Conservation (phyloP, 2,329 filamentous ascomycete genomes). For the Tolypocladium endophyticum region DNA sequence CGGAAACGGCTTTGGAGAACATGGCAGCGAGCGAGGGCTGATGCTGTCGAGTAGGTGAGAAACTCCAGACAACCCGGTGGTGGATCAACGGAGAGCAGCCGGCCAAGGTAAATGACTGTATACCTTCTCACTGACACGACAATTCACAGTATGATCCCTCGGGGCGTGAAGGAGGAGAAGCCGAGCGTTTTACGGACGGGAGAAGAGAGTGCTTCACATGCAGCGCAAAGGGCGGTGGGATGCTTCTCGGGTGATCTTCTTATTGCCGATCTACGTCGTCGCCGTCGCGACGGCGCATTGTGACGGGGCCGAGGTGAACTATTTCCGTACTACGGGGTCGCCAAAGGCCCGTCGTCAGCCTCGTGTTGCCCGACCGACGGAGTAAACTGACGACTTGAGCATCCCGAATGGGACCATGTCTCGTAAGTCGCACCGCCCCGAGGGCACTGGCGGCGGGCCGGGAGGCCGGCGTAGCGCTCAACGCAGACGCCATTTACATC, state of each 20-base stretch:
- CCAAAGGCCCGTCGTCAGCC: background rate
- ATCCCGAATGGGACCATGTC: background rate
- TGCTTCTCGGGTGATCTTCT: background rate
- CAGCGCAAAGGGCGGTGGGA: background rate
- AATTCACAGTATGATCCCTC: background rate
- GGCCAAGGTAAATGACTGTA: background rate
- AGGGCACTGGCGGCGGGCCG: background rate
- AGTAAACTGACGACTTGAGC: too few relatives aligned
- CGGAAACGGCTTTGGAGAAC: slow-evolving; percentile 34
- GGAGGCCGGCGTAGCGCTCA: background rate
- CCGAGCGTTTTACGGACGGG: background rate
- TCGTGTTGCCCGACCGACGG: background rate
- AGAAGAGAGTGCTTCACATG: background rate
- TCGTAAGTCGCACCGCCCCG: background rate
- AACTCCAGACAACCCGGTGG: background rate
- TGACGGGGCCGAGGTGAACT: background rate
- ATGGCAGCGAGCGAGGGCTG: slow-evolving; percentile 8
- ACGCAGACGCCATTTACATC: background rate
- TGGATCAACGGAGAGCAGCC: background rate
- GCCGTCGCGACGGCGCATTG: background rate
- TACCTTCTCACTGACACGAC: background rate
- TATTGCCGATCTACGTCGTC: background rate
- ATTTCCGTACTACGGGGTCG: background rate
- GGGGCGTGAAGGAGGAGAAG: background rate
- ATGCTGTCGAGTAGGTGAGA: background rate